Evolutionary conservation across 805 yeast species (phyloP).

Genomic region (Schizosaccharomyces octosporus): DNA sequence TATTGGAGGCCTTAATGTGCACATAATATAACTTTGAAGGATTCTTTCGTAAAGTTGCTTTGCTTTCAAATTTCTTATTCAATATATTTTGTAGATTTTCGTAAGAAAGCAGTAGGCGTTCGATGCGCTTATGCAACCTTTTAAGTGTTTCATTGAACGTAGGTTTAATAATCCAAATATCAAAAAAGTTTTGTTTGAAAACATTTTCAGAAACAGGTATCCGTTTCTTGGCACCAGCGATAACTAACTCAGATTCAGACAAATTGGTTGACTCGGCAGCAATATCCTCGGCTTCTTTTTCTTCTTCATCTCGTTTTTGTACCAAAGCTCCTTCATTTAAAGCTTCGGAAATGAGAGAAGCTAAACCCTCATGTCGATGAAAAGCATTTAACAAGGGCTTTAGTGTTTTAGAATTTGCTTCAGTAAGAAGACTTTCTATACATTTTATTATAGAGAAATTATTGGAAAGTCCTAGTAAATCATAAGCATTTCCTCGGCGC

Average conservation of each 20-base stretch:
- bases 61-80: constrained; percentile 9
- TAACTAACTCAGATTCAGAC: background rate
- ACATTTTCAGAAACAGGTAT: background rate
- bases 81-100: constrained; percentile 10
- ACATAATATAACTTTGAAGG: constrained; percentile 1
- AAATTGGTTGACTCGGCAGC: background rate
- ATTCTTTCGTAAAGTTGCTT: background rate
- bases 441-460: constrained; percentile 13
- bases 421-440: background rate
- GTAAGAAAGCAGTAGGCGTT: constrained; percentile 1
- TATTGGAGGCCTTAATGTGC: background rate
- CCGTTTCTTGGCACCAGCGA: background rate
- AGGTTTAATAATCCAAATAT: background rate
- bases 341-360: constrained; percentile 20
- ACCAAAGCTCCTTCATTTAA: constrained; percentile 17
- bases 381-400: background rate
- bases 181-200: background rate
- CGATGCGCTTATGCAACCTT: background rate
- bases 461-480: constrained; percentile 21
- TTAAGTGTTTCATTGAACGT: background rate
- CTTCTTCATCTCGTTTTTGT: constrained; percentile 5
- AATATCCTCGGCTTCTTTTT: constrained; percentile 5
- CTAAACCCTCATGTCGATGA: constrained; percentile 4
- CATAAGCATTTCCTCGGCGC: constrained; percentile 22
- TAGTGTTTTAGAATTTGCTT: background rate